A percentile compares a stretch with the other conserved stretches of the same genome.
phyloP scores from a whole-genome alignment of 78 protist species.

The Dictyostelium capitatum region DNA sequence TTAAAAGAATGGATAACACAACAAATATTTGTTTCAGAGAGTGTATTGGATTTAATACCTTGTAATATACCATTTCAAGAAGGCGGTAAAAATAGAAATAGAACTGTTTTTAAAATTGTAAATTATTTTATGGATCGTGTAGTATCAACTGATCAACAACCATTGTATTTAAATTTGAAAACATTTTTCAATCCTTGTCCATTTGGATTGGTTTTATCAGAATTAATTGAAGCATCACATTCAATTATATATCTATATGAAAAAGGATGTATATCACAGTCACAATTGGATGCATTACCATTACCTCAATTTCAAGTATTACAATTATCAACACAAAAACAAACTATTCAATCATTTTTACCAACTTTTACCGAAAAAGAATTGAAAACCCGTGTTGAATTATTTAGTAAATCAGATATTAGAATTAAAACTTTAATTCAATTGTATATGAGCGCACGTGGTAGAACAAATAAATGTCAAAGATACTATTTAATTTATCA shows the following conservation, averaged over 20 bases:
- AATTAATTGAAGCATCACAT: neutral
- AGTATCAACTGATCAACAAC: neutral
- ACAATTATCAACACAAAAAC: neutral
- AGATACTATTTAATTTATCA: neutral
- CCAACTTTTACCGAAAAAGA: neutral
- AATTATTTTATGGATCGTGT: conserved; percentile 4
- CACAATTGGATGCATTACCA: neutral
- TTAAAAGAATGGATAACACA: conserved; percentile 6
- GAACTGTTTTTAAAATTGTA: conserved; percentile 10
- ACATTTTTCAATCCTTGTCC: conserved; percentile 1
- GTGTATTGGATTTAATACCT: neutral
- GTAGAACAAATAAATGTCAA: neutral
- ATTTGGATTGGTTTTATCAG: neutral
- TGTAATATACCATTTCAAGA: conserved; percentile 1
- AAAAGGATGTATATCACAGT: neutral
- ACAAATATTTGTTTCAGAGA: neutral
- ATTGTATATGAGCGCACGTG: neutral
- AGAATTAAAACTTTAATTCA: neutral
- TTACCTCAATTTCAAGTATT: too few species aligned
- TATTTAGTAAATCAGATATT: neutral
- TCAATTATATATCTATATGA: neutral
- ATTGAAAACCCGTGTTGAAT: neutral
- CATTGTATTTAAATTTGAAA: neutral
- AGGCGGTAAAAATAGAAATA: neutral
- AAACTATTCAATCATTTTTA: too few species aligned